Conservation (phyloP, 345 rosid genomes). For the Kandelia obovata region DNA sequence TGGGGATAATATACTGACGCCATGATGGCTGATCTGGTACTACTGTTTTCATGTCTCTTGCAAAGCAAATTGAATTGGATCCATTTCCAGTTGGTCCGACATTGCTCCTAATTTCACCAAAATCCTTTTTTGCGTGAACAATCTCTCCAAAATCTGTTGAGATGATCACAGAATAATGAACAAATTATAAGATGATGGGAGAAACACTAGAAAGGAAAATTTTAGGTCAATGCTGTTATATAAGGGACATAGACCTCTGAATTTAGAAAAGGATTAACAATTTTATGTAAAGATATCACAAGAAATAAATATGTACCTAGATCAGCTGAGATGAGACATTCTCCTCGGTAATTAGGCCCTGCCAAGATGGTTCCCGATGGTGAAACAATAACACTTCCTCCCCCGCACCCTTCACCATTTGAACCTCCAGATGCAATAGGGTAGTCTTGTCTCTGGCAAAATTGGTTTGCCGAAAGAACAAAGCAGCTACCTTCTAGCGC, state of each 20-base stretch:
- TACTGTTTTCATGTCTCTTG: conserved; percentile 2
- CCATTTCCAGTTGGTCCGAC: conserved; percentile 11
- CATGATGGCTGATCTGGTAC: background rate
- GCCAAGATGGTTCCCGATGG: conserved; percentile 24
- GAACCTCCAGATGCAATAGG: background rate
- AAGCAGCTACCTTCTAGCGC: conserved; percentile 30
- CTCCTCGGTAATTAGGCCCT: conserved; percentile 23
- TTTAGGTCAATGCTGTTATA: too few species aligned
- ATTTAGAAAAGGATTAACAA: too few species aligned
- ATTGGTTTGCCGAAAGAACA: conserved; percentile 29
- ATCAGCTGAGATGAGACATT: conserved; percentile 25
- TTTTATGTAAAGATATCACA: too few species aligned
- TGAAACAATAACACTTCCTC: conserved; percentile 29
- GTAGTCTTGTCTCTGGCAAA: conserved; percentile 16
- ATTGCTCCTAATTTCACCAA: background rate
- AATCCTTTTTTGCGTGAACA: conserved; percentile 5
- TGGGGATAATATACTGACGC: background rate
- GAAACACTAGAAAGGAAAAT: background rate
- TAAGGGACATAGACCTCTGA: too few species aligned
- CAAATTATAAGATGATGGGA: background rate
- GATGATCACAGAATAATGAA: background rate
- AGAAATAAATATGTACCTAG: conserved; percentile 7
- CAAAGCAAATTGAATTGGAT: background rate
- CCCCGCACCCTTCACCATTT: background rate
- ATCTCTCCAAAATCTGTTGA: conserved; percentile 18